Evolutionary conservation across 2,329 filamentous ascomycete species (phyloP).

Genomic region (Trichoderma atroviride): DNA sequence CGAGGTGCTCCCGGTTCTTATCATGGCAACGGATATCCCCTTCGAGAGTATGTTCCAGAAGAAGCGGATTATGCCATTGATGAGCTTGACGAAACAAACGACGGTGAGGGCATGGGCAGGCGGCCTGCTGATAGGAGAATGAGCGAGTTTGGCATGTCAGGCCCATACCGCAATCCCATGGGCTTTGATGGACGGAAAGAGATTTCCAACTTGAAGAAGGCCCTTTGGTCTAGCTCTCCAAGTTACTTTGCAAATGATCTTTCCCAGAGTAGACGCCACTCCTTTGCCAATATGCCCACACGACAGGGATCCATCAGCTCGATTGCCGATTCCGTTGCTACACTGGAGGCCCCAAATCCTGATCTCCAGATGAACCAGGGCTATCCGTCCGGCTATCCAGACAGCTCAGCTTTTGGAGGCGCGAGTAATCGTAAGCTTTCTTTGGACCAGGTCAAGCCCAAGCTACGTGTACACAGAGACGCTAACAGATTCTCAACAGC

Average conservation of each 20-base stretch:
- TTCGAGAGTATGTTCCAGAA: conserved; percentile 63
- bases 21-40: conserved; percentile 59
- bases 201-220: conserved; percentile 61
- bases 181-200: conserved; percentile 66
- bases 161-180: conserved; percentile 51
- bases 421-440: conserved; percentile 47
- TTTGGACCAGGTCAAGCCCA: not conserved
- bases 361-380: conserved; percentile 51
- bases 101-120: conserved; percentile 53
- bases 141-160: conserved; percentile 57
- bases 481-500: conserved; percentile 27
- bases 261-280: conserved; percentile 77
- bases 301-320: conserved; percentile 66
- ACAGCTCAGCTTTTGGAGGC: conserved; percentile 43
- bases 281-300: conserved; percentile 71
- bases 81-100: conserved; percentile 66
- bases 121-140: conserved; percentile 54
- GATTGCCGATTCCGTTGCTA: conserved; percentile 53
- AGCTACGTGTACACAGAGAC: conserved; percentile 15
- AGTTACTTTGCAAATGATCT: conserved; percentile 66
- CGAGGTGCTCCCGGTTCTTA: conserved; percentile 62
- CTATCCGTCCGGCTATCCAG: conserved; percentile 45
- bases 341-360: conserved; percentile 50
- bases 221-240: conserved; percentile 72
- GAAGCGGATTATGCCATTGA: conserved; percentile 74